Evolutionary conservation across 352 stramenopile species (phyloP).

Genomic region (Labyrinthula sp.): DNA sequence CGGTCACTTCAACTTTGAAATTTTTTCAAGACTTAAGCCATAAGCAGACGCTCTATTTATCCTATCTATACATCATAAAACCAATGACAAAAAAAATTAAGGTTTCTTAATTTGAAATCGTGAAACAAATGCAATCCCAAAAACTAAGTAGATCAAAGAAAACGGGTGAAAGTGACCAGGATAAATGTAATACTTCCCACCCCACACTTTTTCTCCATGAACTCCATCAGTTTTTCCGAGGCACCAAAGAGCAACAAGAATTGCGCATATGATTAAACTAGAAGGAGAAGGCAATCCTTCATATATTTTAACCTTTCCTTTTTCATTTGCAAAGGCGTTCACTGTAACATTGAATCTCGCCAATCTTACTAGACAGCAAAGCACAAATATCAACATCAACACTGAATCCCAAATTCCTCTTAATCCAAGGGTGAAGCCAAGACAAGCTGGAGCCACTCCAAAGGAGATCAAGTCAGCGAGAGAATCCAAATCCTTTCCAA

Average conservation of each 20-base stretch:
- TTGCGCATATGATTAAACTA: no score
- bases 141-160: background rate
- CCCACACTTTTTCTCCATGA: background rate
- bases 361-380: background rate
- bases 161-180: background rate
- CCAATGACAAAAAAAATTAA: no score
- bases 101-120: background rate
- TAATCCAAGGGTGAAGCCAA: conserved; percentile 2
- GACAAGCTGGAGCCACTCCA: background rate
- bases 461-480: conserved; percentile 1
- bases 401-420: conserved; percentile 1
- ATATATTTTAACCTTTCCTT: background rate
- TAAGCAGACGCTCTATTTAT: no score
- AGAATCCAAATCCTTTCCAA: conserved; percentile 1
- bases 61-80: no score
- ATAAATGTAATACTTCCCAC: background rate
- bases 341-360: background rate
- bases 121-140: background rate
- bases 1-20: no score
- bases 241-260: background rate
- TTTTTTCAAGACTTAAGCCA: no score
- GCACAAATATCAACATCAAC: background rate
- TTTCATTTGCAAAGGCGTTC: background rate
- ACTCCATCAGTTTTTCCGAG: background rate
- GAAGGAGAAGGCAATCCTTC: background rate